These are phyloP conservation scores for Colletotrichum echinochloae DNA, from an alignment of 2,329 filamentous ascomycete genomes.

Conservation along the genomic window DNA sequence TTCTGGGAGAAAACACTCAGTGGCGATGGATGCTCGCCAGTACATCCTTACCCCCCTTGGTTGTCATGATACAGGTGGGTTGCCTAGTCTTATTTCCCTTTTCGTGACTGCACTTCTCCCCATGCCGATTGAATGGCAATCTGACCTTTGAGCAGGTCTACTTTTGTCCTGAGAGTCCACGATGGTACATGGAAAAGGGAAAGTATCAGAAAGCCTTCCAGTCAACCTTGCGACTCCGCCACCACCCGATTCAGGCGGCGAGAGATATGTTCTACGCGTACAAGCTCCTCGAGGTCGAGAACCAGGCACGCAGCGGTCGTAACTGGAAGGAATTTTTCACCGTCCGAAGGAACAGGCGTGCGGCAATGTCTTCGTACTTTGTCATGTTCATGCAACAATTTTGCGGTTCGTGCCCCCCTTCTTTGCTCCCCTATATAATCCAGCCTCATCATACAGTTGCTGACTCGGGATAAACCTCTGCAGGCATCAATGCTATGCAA, in stretches of 20 bases:
- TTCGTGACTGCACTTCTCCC: too few species aligned
- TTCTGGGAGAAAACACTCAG: slow-evolving; percentile 50
- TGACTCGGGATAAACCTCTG: neutral
- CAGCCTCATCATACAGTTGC: too few species aligned
- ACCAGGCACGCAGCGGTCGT: slow-evolving; percentile 45
- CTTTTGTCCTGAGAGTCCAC: slow-evolving; percentile 65
- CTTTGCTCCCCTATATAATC: fast-evolving
- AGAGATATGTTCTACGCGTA: slow-evolving; percentile 65
- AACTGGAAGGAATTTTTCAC: slow-evolving; percentile 54
- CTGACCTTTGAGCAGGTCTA: slow-evolving; percentile 52
- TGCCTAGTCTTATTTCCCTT: neutral
- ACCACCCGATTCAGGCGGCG: slow-evolving; percentile 60
- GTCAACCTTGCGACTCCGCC: slow-evolving; percentile 60
- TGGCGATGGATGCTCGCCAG: slow-evolving; percentile 60
- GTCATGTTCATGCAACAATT: slow-evolving; percentile 54
- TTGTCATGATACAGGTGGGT: slow-evolving; percentile 57
- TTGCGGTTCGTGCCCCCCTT: slow-evolving; percentile 42
- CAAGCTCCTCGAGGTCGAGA: slow-evolving; percentile 51
- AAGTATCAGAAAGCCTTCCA: slow-evolving; percentile 58
- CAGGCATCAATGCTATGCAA: slow-evolving; percentile 59
- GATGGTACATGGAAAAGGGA: slow-evolving; percentile 66
- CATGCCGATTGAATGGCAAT: neutral
- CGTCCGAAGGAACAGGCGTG: slow-evolving; percentile 52
- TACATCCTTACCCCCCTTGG: slow-evolving; percentile 64
- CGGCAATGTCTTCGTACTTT: slow-evolving; percentile 53